Conservation (phyloP, 169 alveolate genomes). For the Cryptosporidium tyzzeri region DNA sequence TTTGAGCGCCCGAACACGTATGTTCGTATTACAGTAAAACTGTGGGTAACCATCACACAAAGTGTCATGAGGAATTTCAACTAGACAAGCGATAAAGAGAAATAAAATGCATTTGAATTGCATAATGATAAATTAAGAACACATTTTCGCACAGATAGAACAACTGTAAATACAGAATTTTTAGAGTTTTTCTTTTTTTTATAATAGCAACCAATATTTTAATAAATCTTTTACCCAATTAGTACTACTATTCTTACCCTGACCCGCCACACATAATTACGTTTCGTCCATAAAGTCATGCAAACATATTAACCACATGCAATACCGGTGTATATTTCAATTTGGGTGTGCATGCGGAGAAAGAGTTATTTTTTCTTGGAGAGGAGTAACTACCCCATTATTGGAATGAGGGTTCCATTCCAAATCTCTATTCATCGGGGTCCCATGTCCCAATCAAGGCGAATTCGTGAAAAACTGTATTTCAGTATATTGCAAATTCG, state of each 20-base stretch:
- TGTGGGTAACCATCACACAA: not conserved
- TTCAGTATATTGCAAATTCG: too few species aligned
- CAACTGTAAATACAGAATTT: too few species aligned
- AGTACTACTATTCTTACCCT: not conserved
- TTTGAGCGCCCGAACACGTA: slow-evolving; percentile 7
- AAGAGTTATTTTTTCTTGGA: too few species aligned
- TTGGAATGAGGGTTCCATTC: not conserved
- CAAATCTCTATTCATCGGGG: too few species aligned
- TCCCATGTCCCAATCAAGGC: not conserved
- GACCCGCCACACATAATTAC: not conserved
- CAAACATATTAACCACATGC: not conserved
- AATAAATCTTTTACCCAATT: not conserved
- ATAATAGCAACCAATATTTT: too few species aligned
- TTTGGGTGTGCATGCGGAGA: not conserved
- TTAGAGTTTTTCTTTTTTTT: too few species aligned
- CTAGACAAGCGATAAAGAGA: not conserved
- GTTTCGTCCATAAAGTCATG: not conserved
- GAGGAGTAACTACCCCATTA: not conserved
- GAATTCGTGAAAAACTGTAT: not conserved
- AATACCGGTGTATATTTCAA: not conserved
- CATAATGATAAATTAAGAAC: too few species aligned
- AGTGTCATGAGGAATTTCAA: not conserved
- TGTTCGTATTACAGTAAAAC: not conserved
- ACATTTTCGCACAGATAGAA: too few species aligned
- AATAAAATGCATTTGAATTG: too few species aligned